Conservation (phyloP, 352 stramenopile genomes). For the Globisporangium yorkense region DNA sequence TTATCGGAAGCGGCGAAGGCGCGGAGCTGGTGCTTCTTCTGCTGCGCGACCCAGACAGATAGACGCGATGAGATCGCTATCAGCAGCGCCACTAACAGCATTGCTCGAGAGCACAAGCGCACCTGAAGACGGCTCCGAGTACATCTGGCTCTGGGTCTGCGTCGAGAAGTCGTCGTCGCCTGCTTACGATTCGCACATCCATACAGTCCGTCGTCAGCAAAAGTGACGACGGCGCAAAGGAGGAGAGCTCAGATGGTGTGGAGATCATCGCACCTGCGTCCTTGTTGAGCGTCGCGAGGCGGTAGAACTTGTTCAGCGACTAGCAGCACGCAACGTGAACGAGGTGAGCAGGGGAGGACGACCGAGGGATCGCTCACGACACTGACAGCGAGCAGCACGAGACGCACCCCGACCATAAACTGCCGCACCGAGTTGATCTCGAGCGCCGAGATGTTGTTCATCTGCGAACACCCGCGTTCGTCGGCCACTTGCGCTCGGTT, state of each 20-base stretch:
- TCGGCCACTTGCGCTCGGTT: background rate
- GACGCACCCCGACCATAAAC: constrained; percentile 72
- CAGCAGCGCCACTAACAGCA: background rate
- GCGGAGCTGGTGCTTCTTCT: constrained; percentile 23
- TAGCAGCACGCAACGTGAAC: constrained; percentile 11
- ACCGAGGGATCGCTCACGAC: too few relatives aligned
- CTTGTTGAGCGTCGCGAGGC: constrained; percentile 50
- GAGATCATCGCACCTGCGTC: constrained; percentile 20
- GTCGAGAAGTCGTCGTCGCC: constrained; percentile 20
- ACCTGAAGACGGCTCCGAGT: constrained; percentile 34
- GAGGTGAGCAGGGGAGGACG: background rate
- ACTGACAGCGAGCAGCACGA: background rate
- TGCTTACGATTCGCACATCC: background rate
- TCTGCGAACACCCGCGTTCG: constrained; percentile 20
- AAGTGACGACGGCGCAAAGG: background rate
- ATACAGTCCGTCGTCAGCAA: background rate
- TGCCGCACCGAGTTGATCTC: constrained; percentile 87
- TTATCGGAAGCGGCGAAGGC: constrained; percentile 54
- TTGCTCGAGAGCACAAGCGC: background rate
- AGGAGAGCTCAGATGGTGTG: background rate
- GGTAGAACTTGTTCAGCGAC: constrained; percentile 80
- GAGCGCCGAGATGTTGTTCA: constrained; percentile 85
- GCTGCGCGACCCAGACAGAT: background rate
- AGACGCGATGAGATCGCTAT: background rate
- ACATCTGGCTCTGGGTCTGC: constrained; percentile 31